Evolutionary conservation across 345 rosid genomes (phyloP).

Genomic region (Eutrema japonicum): DNA sequence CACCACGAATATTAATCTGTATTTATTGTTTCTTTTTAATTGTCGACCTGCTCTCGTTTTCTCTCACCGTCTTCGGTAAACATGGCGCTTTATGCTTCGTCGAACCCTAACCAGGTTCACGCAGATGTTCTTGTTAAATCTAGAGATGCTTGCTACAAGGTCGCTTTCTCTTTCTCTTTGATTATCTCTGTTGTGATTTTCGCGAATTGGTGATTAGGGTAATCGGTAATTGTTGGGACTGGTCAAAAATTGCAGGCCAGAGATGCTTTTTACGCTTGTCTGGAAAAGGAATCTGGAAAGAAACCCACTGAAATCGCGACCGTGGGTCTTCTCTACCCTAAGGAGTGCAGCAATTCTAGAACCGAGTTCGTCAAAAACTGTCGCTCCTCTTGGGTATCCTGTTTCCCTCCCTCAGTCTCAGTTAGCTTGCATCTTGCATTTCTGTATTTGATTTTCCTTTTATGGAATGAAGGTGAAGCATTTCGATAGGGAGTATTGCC

Average conservation of each 20-base stretch:
- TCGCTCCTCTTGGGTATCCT: slow-evolving; percentile 79
- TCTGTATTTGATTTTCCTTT: background rate
- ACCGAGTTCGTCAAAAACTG: slow-evolving; percentile 59
- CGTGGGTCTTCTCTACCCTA: slow-evolving; percentile 77
- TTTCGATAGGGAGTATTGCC: slow-evolving; percentile 77
- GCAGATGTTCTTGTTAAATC: slow-evolving; percentile 71
- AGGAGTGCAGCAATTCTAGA: slow-evolving; percentile 63
- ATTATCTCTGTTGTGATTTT: background rate
- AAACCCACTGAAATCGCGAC: slow-evolving; percentile 75
- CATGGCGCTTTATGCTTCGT: slow-evolving; percentile 55
- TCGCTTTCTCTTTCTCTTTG: background rate
- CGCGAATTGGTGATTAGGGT: slow-evolving; percentile 14
- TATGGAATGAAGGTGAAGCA: slow-evolving; percentile 68
- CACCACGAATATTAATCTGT: background rate
- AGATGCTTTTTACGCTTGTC: slow-evolving; percentile 74
- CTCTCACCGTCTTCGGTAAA: background rate
- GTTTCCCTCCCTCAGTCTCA: background rate
- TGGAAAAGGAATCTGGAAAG: slow-evolving; percentile 71
- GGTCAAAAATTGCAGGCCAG: slow-evolving; percentile 57
- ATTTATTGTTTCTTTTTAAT: background rate
- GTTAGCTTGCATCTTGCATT: background rate
- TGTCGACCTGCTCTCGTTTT: background rate
- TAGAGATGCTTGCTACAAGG: slow-evolving; percentile 83
- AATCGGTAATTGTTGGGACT: background rate
- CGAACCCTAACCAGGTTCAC: slow-evolving; percentile 60